Conservation (phyloP, 2,329 filamentous ascomycete genomes). For the Curvularia verruculosa region DNA sequence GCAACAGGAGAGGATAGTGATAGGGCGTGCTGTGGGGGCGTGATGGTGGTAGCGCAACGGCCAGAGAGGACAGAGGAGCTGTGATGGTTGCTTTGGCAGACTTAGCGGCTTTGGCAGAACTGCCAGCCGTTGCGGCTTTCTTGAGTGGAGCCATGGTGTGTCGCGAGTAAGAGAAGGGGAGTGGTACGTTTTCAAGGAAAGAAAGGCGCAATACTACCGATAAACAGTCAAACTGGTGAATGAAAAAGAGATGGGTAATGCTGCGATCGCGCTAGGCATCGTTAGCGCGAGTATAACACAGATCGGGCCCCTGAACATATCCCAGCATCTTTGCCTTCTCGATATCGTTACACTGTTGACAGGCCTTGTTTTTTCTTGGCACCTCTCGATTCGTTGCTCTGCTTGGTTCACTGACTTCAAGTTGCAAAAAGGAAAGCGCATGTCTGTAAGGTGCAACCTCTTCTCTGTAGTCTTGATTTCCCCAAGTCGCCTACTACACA, state of each 20-base stretch:
- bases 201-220: not conserved
- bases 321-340: not conserved
- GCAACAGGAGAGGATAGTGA: slow-evolving; percentile 40
- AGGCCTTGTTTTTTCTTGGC: too few relatives aligned
- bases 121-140: slow-evolving; percentile 10
- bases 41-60: slow-evolving; percentile 32
- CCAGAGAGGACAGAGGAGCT: slow-evolving; percentile 17
- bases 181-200: not conserved
- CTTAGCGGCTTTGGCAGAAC: slow-evolving; percentile 9
- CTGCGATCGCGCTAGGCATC: slow-evolving; percentile 13
- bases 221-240: not conserved
- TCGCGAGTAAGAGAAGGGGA: not conserved
- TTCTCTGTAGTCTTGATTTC: not conserved
- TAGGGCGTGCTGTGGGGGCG: slow-evolving; percentile 37
- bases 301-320: slow-evolving; percentile 4
- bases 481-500: not conserved
- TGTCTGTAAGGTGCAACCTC: not conserved
- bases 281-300: slow-evolving; percentile 7
- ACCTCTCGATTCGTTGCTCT: too few relatives aligned
- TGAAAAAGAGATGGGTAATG: not conserved
- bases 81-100: slow-evolving; percentile 14
- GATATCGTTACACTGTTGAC: too few relatives aligned
- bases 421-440: not conserved
- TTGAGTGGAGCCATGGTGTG: slow-evolving; percentile 25
- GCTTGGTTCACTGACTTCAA: not conserved